A percentile compares a stretch with the other conserved stretches of the same genome.
Evolutionary conservation across 495 filamentous ascomycete species (phyloP).

Genomic region (Aspergillus panamensis): DNA sequence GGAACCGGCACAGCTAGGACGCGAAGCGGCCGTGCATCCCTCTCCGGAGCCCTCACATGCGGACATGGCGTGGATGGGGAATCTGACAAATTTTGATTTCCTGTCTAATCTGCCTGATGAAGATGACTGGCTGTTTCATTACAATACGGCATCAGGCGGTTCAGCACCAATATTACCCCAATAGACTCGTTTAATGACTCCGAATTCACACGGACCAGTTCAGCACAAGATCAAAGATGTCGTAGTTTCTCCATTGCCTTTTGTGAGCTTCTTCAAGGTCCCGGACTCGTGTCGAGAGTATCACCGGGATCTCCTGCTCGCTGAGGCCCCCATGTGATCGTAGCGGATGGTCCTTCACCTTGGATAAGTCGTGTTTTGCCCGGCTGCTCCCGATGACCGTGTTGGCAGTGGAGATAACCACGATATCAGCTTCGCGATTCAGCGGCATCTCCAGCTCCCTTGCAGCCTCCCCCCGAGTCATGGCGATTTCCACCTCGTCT

Average conservation of each 20-base stretch:
- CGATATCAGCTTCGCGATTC: not conserved
- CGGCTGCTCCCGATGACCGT: not conserved
- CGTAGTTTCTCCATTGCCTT: not conserved
- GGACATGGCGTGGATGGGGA: slow-evolving; percentile 32
- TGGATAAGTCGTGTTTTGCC: not conserved
- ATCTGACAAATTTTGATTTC: slow-evolving; percentile 31
- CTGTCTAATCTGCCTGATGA: slow-evolving; percentile 26
- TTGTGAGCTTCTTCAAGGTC: not conserved
- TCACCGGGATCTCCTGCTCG: not conserved
- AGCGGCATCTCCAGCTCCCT: not conserved
- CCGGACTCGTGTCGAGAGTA: not conserved
- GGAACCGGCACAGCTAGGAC: slow-evolving; percentile 8
- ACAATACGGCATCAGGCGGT: not conserved
- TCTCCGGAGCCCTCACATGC: slow-evolving; percentile 19
- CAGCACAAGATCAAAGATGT: not conserved
- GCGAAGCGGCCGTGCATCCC: slow-evolving; percentile 12
- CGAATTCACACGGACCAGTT: not conserved
- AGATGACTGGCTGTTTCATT: not conserved
- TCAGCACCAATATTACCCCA: not conserved
- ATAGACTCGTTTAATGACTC: not conserved
- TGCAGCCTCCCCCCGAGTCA: not conserved
- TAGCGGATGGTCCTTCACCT: not conserved
- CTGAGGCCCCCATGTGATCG: not conserved
- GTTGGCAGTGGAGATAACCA: not conserved
- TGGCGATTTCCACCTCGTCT: not conserved